Conservation (phyloP, 495 filamentous ascomycete genomes). For the Chaetomium fimeti region DNA sequence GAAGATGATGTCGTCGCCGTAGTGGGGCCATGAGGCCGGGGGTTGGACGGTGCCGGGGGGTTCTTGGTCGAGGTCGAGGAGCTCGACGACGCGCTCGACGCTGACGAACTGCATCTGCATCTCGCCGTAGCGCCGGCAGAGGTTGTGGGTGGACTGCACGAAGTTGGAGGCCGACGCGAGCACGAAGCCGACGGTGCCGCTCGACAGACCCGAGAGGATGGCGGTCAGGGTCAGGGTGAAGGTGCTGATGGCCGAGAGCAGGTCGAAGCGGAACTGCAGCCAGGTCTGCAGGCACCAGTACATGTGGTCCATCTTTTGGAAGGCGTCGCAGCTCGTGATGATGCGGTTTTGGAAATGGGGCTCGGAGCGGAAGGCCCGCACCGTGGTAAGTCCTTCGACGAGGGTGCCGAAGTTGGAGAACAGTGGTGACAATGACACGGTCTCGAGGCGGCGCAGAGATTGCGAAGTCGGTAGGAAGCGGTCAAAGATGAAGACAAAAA, state of each 20-base stretch:
- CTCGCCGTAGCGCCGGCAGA: constrained; percentile 74
- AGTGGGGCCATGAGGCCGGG: constrained; percentile 72
- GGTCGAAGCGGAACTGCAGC: constrained; percentile 75
- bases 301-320: constrained; percentile 91
- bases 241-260: constrained; percentile 65
- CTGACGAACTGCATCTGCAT: constrained; percentile 89
- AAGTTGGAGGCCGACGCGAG: constrained; percentile 60
- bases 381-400: constrained; percentile 73
- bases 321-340: constrained; percentile 72
- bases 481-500: constrained; percentile 66
- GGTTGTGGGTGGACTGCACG: constrained; percentile 65
- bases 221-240: constrained; percentile 69
- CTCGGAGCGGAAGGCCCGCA: constrained; percentile 72
- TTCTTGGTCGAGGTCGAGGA: constrained; percentile 73
- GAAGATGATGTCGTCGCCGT: constrained; percentile 67
- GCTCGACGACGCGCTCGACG: constrained; percentile 77
- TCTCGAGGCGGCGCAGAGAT: constrained; percentile 75
- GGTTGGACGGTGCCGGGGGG: constrained; percentile 61
- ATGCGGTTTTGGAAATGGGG: constrained; percentile 71
- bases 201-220: constrained; percentile 63
- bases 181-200: constrained; percentile 76
- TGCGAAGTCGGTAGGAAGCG: constrained; percentile 79
- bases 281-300: constrained; percentile 84
- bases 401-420: constrained; percentile 84
- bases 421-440: constrained; percentile 76